phyloP scores from a whole-genome alignment of 2,329 filamentous ascomycete species.

The Pezicula radicicola region DNA sequence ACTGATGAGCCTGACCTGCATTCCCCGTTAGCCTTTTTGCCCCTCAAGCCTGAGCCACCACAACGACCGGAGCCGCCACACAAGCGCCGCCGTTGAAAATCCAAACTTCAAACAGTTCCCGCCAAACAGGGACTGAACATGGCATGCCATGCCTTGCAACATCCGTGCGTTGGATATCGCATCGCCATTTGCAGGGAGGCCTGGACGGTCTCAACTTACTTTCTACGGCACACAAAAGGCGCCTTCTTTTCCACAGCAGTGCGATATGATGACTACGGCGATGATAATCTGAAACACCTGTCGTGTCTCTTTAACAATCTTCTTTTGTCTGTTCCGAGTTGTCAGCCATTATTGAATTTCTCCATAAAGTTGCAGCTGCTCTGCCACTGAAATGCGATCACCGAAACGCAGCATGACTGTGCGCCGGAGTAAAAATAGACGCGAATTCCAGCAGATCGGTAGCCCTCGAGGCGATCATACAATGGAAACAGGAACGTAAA shows the following conservation, averaged over 20 bases:
- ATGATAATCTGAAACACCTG: constrained; percentile 19
- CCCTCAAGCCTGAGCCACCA: constrained; percentile 9
- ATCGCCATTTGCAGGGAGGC: constrained; percentile 9
- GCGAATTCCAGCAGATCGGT: constrained; percentile 8
- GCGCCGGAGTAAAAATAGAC: constrained; percentile 19
- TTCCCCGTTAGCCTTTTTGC: neutral
- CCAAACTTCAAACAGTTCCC: constrained; percentile 2
- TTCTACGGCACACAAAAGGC: constrained; percentile 4
- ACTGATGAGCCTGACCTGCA: neutral
- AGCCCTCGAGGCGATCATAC: constrained; percentile 16
- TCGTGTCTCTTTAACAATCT: constrained; percentile 10
- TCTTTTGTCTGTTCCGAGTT: constrained; percentile 15
- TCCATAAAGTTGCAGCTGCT: constrained; percentile 7
- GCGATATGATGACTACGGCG: constrained; percentile 8
- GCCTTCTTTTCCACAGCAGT: constrained; percentile 6
- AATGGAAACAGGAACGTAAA: constrained; percentile 11
- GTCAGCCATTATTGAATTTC: constrained; percentile 7
- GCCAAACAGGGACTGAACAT: constrained; percentile 17
- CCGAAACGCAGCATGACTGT: constrained; percentile 18
- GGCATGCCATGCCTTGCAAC: constrained; percentile 20
- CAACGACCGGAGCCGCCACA: no score
- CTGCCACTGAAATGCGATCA: constrained; percentile 15
- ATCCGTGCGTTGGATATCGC: constrained; percentile 19
- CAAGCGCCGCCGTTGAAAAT: constrained; percentile 13
- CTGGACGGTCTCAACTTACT: constrained; percentile 20